These are phyloP conservation scores for Medicago arabica DNA, from an alignment of 306 rosid species.

Conservation along the genomic window DNA sequence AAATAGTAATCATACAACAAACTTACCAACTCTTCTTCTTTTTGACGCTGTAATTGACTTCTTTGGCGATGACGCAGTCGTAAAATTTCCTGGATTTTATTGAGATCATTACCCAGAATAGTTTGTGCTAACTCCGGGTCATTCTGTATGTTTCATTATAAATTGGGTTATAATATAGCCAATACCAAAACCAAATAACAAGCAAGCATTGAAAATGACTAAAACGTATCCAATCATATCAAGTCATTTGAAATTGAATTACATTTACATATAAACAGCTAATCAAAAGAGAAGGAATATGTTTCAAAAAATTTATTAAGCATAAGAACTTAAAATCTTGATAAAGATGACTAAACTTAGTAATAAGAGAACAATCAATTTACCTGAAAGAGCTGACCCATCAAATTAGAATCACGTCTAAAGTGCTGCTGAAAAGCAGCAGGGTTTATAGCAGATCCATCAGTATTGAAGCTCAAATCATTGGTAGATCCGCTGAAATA, in stretches of 20 bases:
- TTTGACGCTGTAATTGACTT: constrained; percentile 64
- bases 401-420: constrained; percentile 70
- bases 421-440: constrained; percentile 88
- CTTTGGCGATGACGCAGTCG: constrained; percentile 65
- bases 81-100: constrained; percentile 75
- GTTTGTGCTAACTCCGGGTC: constrained; percentile 96
- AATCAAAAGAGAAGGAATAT: constrained; percentile 23
- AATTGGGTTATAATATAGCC: constrained; percentile 34
- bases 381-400: constrained; percentile 86
- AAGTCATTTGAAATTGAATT: constrained; percentile 32
- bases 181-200: constrained; percentile 29
- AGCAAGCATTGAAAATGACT: neutral
- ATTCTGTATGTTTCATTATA: constrained; percentile 53
- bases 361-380: constrained; percentile 26
- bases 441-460: constrained; percentile 94
- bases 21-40: constrained; percentile 89
- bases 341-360: constrained; percentile 23
- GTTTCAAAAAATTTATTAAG: constrained; percentile 25
- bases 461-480: constrained; percentile 73
- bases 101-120: constrained; percentile 77
- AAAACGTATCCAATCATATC: constrained; percentile 16
- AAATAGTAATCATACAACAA: constrained; percentile 16
- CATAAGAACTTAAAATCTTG: constrained; percentile 22
- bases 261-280: constrained; percentile 22
- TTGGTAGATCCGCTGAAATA: constrained; percentile 70